A percentile compares a stretch with the other conserved stretches of the same genome.
phyloP scores from a whole-genome alignment of 768 basidiomycete species.

The Suillus fuscotomentosus region DNA sequence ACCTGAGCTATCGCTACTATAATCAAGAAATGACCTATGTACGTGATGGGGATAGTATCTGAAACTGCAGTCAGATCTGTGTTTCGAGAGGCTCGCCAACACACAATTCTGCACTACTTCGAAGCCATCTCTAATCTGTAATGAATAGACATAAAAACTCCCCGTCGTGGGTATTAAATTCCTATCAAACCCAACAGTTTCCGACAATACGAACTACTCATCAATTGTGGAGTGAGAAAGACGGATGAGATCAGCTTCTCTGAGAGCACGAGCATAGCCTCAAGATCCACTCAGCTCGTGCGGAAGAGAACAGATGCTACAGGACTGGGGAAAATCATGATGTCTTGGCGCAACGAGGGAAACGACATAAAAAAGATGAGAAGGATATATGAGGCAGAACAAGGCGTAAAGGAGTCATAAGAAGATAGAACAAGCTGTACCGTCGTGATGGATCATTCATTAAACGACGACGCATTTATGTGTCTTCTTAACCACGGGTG shows the following conservation, averaged over 20 bases:
- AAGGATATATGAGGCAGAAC: constrained; percentile 37
- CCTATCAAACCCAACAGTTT: constrained; percentile 29
- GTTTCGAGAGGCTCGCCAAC: not conserved
- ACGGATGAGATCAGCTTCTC: not conserved
- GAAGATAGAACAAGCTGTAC: constrained; percentile 30
- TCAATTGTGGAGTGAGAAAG: constrained; percentile 12
- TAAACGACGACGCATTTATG: constrained; percentile 84
- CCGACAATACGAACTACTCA: constrained; percentile 34
- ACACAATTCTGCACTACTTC: not conserved
- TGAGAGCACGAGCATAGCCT: constrained; percentile 17
- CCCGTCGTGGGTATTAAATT: constrained; percentile 35
- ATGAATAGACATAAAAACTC: constrained; percentile 9
- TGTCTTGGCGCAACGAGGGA: constrained; percentile 15
- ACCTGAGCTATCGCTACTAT: constrained; percentile 44
- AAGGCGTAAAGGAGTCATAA: constrained; percentile 33
- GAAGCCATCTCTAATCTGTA: constrained; percentile 1
- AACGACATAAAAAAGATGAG: constrained; percentile 24
- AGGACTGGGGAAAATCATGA: constrained; percentile 23
- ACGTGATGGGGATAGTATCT: not conserved
- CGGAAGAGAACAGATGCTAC: constrained; percentile 18
- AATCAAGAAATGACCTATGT: not conserved
- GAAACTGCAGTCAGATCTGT: not conserved
- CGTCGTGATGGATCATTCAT: constrained; percentile 32
- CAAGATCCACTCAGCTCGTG: constrained; percentile 27
- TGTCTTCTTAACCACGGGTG: constrained; percentile 85